Percentiles rank a stretch among this genome's conserved stretches.
These are phyloP conservation scores for Rubia yunnanensis DNA, from an alignment of 257 asterid species.

Conservation along the genomic window DNA sequence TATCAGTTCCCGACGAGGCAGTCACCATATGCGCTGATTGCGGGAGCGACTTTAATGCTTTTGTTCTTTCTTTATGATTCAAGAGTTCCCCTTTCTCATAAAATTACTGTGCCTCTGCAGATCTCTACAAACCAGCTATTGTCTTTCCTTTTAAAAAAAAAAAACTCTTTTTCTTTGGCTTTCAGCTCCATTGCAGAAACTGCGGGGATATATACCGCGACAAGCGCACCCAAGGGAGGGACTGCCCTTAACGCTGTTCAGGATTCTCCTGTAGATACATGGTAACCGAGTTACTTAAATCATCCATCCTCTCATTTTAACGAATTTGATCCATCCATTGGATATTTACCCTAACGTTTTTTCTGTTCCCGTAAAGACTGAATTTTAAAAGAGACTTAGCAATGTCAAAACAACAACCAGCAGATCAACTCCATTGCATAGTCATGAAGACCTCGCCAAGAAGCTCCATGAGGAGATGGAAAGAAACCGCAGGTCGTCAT, in stretches of 20 bases:
- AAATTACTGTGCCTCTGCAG: too few species aligned
- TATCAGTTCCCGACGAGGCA: constrained; percentile 86
- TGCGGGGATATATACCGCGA: constrained; percentile 94
- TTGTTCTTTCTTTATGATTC: constrained; percentile 20
- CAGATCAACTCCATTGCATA: constrained; percentile 51
- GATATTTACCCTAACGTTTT: neutral
- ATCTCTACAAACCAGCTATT: neutral
- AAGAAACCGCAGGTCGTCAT: constrained; percentile 65
- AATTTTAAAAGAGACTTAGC: constrained; percentile 71
- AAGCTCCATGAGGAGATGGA: constrained; percentile 98
- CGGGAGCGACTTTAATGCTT: constrained; percentile 71
- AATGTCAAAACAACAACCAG: constrained; percentile 50
- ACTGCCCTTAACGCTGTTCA: constrained; percentile 81
- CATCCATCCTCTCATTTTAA: neutral
- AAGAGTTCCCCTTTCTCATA: neutral
- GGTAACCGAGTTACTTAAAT: constrained; percentile 28
- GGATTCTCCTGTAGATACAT: constrained; percentile 78
- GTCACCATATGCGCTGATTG: constrained; percentile 79
- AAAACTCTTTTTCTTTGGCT: constrained; percentile 12
- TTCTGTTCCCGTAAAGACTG: constrained; percentile 44
- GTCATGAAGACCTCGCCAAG: constrained; percentile 93
- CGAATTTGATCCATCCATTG: neutral
- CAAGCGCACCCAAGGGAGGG: constrained; percentile 95
- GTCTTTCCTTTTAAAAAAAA: too few species aligned
- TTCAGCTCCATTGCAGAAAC: constrained; percentile 96